These are phyloP conservation scores for Pyricularia sp. DNA, from an alignment of 2,329 filamentous ascomycete genomes.

Conservation along the genomic window DNA sequence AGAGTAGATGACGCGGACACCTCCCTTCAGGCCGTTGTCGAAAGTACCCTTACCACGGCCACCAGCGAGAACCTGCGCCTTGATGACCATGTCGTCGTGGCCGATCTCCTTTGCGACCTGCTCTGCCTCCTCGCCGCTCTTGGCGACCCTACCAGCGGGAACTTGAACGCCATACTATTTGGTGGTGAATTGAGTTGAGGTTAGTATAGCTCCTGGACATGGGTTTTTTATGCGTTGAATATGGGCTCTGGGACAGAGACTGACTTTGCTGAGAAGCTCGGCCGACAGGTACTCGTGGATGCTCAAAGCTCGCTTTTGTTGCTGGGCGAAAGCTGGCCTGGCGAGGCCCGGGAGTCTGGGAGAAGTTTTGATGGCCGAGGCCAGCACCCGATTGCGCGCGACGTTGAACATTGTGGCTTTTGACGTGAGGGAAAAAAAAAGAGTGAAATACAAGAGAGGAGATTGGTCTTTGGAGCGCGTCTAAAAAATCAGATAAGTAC, in stretches of 20 bases:
- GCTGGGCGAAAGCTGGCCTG: conserved; percentile 36
- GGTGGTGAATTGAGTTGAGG: conserved; percentile 6
- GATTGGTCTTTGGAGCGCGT: neutral
- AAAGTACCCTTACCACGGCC: conserved; percentile 96
- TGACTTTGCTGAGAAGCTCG: conserved; percentile 68
- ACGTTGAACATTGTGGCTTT: conserved; percentile 67
- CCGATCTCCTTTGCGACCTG: conserved; percentile 80
- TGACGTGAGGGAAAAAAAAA: neutral
- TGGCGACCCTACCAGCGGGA: conserved; percentile 78
- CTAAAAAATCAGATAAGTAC: neutral
- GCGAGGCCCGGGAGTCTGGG: conserved; percentile 46
- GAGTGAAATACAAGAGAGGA: neutral
- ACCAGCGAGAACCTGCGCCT: conserved; percentile 96
- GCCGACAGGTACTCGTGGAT: conserved; percentile 98
- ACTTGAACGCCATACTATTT: conserved; percentile 84
- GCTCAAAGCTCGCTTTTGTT: conserved; percentile 68
- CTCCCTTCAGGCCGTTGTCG: conserved; percentile 97
- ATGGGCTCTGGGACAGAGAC: conserved; percentile 4
- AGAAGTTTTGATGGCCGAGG: conserved; percentile 52
- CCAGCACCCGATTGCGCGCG: conserved; percentile 67
- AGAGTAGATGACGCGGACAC: conserved; percentile 98
- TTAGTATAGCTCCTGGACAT: neutral
- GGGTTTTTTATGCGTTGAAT: neutral
- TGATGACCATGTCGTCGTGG: conserved; percentile 97
- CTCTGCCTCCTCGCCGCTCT: conserved; percentile 76